Base-by-base conservation (phyloP, 805 yeast species). In the Candida multigemmis region DNA sequence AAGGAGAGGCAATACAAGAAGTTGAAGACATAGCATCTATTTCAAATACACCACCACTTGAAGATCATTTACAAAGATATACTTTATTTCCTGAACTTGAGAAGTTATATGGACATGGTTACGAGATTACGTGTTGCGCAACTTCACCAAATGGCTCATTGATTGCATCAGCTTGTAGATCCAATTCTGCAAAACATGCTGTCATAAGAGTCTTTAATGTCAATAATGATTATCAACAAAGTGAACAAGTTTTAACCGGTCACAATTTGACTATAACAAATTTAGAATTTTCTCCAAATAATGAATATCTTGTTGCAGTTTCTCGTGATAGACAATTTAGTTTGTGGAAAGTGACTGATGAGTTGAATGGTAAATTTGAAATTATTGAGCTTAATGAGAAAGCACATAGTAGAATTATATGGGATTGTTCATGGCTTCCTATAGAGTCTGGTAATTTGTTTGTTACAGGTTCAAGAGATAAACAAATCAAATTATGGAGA, bases 81-180 rank as follows among this genome's bases (percentile, higher is more conserved):
- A 83, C 97, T 0, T 60, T 91, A 28, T 91, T 93, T 79, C 98
- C 98, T 0, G 99, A 91, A 47, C 60, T 79, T 30, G 98, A 91
- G 43, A 91, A 91, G 49, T 54, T 91, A 23, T 91, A 91, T 45
- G 99, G 99, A 0, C 99, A 91, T 50, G 99, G 99, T 6, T 93
- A 85, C 53, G 99, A 93, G 49, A 74, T 87, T 20, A 74, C 85
- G 0, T 69, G 89, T 23, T 66, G 86, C 21, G 94, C 82, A 28
- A 68, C 76, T 2, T 72, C 85, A 6, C 74, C 77, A 4, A 75
- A 70, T 40, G 68, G 73, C 9, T 48, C 56, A 19, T 48, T 79
- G 14, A 65, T 91, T 23, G 96, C 96, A 2, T 75, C 94, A 6
- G 82, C 96, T n/a, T 89, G 96, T 60, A 71, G 78, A 34, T 86